phyloP scores from a whole-genome alignment of 129 eudicot genomes.

The Saussurea involucrata region DNA sequence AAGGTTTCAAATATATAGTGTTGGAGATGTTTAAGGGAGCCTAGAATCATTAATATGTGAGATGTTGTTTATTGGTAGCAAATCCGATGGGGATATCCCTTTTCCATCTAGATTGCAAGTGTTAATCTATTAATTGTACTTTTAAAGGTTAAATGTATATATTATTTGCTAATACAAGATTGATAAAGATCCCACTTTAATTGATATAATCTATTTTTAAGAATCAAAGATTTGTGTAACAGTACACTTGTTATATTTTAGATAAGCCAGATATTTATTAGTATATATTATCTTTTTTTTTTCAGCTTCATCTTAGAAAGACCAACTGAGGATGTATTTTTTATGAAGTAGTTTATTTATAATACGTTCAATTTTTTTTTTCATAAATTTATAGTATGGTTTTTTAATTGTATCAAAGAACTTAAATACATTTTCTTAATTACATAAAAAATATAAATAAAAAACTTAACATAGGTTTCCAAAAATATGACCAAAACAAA shows the following conservation, averaged over 20 bases:
- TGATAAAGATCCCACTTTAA: background rate
- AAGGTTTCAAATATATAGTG: slow-evolving; percentile 1
- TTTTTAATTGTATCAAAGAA: background rate
- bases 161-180: background rate
- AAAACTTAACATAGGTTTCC: too few relatives aligned
- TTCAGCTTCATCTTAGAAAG: background rate
- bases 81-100: slow-evolving; percentile 10
- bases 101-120: slow-evolving; percentile 15
- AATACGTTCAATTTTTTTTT: background rate
- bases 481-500: too few relatives aligned
- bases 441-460: too few relatives aligned
- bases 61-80: background rate
- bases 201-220: background rate
- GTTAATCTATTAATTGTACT: background rate
- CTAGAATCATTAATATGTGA: background rate
- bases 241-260: background rate
- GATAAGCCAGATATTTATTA: background rate
- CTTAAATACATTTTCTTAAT: too few relatives aligned
- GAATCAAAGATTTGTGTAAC: background rate
- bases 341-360: background rate
- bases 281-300: background rate
- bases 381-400: background rate
- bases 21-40: background rate
- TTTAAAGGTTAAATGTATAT: background rate
- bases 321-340: background rate